Percentiles rank a stretch among this genome's conserved stretches.
Conservation (phyloP, 805 yeast species). For the Saturnispora saitoi region DNA sequence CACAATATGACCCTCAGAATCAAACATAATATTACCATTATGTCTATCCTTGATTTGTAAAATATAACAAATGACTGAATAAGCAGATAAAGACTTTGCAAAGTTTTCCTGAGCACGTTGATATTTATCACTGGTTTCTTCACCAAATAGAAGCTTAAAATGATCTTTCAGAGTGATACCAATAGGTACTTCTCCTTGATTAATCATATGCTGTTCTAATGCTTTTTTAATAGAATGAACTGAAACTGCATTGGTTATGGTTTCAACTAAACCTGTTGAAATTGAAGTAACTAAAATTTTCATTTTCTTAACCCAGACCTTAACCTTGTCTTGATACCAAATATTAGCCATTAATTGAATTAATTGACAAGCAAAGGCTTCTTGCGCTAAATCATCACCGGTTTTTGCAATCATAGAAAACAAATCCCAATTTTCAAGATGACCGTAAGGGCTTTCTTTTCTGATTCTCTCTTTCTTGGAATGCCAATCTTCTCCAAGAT, state of each 20-base stretch:
- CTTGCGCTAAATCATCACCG: conserved; percentile 93
- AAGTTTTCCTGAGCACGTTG: conserved; percentile 77
- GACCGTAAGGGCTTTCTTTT: conserved; percentile 71
- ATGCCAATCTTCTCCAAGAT: conserved; percentile 89
- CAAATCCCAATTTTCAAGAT: conserved; percentile 85
- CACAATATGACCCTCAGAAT: conserved; percentile 88
- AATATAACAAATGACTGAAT: conserved; percentile 82
- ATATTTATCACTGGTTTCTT: conserved; percentile 42
- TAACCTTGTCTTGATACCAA: conserved; percentile 64
- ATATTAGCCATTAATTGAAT: conserved; percentile 79
- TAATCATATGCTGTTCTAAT: conserved; percentile 63
- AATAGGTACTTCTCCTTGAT: conserved; percentile 58
- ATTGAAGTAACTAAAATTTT: conserved; percentile 86
- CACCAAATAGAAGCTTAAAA: conserved; percentile 69
- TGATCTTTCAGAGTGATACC: conserved; percentile 75
- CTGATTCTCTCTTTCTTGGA: conserved; percentile 75
- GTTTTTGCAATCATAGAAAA: conserved; percentile 95
- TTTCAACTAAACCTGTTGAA: conserved; percentile 86
- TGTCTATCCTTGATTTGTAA: conserved; percentile 94
- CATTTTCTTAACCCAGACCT: conserved; percentile 91
- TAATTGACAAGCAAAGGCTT: conserved; percentile 94
- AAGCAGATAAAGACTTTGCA: conserved; percentile 80
- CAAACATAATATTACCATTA: conserved; percentile 95
- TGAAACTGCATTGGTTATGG: conserved; percentile 90
- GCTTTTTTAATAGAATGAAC: conserved; percentile 93